Evolutionary conservation across 495 filamentous ascomycete species (phyloP), one percentile per base, ranked within the genome.

Genomic region (Penicillium coffeae): DNA sequence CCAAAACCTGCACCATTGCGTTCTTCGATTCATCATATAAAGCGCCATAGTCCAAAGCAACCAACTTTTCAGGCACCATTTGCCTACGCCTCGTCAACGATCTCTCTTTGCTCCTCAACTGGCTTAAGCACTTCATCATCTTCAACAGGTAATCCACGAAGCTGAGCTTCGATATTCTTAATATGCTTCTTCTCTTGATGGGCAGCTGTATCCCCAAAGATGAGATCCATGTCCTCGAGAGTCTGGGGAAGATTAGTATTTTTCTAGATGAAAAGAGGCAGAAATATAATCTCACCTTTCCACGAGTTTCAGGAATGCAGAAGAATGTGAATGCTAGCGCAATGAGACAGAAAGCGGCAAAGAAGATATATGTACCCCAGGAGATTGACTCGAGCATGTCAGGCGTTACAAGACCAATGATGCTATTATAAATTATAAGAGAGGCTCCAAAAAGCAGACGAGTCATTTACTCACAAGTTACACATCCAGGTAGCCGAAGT

Each of bases 321-420:
- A 85, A 79, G 69, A 63, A 71, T 14, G 76, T 75, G 51, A 81
- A 83, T 56, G 37, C 76, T 41, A 64, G 78, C 60, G 84, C 87
- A 6, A 85, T 52, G 45, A 83, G 81, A 48, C 82, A 88, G 45
- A 90, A 70, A 6, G 84, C 54, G 0, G 86, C 88, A 56, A 92
- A 92, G 57, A 92, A 78, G 49, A 90, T 82, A 55, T 88, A 91
- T 8, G 88, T 89, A 48, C 87, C 88, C 67, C 85, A 91, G 2
- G 78, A 76, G 52, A 90, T 85, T 32, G 70, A 59, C 15, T 73
- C 69, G 10, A 93, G 75, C 85, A 91, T 87, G 54, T 85, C 79
- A 0, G 87, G 87, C 0, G 87, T 90, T 15, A 89, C 84, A 64
- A 87, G 77, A 16, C 85, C 85, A 47, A 90, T 84, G 54, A 83